These are phyloP conservation scores for Aspergillus sojae DNA, from an alignment of 2,329 filamentous ascomycete genomes.

Conservation along the genomic window DNA sequence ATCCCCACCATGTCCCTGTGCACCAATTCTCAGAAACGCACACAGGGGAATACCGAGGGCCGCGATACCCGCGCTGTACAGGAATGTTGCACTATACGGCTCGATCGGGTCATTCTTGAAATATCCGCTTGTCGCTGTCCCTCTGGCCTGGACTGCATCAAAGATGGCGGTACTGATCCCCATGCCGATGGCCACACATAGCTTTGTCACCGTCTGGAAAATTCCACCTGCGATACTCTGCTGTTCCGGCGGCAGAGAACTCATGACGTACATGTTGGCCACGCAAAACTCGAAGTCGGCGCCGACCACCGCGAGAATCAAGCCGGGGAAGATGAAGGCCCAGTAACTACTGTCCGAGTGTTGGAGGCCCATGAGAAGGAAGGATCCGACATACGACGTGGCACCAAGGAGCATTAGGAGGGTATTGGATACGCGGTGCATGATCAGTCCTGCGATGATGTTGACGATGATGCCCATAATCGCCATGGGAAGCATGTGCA, in stretches of 20 bases:
- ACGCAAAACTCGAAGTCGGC: constrained; percentile 73
- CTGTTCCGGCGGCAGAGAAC: constrained; percentile 62
- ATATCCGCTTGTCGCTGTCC: constrained; percentile 1
- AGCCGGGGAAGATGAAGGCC: constrained; percentile 65
- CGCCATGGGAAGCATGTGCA: constrained; percentile 67
- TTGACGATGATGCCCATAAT: constrained; percentile 66
- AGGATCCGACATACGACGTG: constrained; percentile 44
- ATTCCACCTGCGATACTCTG: constrained; percentile 69
- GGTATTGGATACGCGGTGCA: constrained; percentile 67
- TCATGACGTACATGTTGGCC: constrained; percentile 72
- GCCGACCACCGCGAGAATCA: constrained; percentile 64
- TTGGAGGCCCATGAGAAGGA: constrained; percentile 62
- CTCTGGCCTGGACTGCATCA: constrained; percentile 1
- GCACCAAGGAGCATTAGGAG: constrained; percentile 60
- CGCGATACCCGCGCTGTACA: background rate
- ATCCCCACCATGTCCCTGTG: background rate
- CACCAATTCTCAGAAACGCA: background rate
- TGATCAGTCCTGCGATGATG: constrained; percentile 61
- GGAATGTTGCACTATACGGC: background rate
- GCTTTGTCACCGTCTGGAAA: constrained; percentile 66
- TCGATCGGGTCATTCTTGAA: background rate
- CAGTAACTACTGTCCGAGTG: constrained; percentile 60
- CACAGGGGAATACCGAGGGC: background rate
- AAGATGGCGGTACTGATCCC: constrained; percentile 56
- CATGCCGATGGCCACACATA: constrained; percentile 62